These are phyloP conservation scores for maize (Zea mays) DNA, from an alignment of 176 grass and related monocot genomes.

Conservation along the genomic window DNA sequence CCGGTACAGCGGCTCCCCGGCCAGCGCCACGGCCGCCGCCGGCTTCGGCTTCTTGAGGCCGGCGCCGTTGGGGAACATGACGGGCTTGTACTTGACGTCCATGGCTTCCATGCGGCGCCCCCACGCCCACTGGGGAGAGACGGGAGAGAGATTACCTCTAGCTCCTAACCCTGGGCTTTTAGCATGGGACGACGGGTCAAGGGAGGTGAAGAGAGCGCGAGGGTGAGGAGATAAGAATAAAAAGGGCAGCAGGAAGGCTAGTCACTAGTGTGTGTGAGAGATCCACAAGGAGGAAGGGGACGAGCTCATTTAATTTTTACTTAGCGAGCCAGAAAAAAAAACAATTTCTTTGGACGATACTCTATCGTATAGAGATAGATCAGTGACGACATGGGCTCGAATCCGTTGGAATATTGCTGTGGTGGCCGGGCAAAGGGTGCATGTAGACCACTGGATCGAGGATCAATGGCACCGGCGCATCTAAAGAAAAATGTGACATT, in stretches of 20 bases:
- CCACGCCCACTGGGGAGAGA: not conserved
- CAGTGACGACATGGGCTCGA: constrained; percentile 21
- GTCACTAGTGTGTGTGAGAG: not conserved
- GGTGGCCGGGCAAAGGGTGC: not conserved
- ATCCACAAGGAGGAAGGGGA: not conserved
- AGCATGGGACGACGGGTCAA: constrained; percentile 40
- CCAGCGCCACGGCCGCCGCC: constrained; percentile 24
- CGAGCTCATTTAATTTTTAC: constrained; percentile 13
- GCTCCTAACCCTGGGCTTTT: constrained; percentile 33
- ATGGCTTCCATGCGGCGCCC: constrained; percentile 46
- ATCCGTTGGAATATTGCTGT: constrained; percentile 25
- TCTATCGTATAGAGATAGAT: constrained; percentile 6
- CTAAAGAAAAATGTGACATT: not conserved
- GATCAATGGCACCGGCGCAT: not conserved
- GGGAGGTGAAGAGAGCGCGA: constrained; percentile 27
- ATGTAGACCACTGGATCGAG: not conserved
- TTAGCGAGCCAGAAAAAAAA: not conserved
- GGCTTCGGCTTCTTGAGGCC: constrained; percentile 63
- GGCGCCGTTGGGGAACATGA: constrained; percentile 71
- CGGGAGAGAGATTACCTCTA: constrained; percentile 18
- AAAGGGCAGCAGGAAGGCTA: constrained; percentile 25
- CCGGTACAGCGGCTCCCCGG: constrained; percentile 47
- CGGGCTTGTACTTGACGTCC: constrained; percentile 54
- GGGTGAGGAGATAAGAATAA: constrained; percentile 42
- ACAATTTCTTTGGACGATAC: not conserved